Evolutionary conservation across 2,329 filamentous ascomycete genomes (phyloP), one percentile per base, ranked within the genome.

Genomic region (Thelonectria rubi): DNA sequence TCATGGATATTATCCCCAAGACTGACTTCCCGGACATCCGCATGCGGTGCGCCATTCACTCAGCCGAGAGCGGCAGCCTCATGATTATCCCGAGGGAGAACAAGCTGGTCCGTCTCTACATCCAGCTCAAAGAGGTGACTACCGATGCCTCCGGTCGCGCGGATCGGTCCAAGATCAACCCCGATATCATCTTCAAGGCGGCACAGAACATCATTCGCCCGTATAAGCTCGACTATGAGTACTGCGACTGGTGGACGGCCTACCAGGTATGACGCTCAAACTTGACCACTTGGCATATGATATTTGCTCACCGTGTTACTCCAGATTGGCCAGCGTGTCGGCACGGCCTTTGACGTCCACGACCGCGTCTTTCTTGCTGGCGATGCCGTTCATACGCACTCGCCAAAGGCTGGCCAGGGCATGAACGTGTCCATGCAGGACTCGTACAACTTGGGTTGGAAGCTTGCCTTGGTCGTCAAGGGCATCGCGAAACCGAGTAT

Each of bases 301-400:
- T 24, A 7, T 24, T 30, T 9, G 26, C 26, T 30, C 26, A 30
- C 26, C 26, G 26, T 30, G 26, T 30, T 30, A 9, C 10, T 30
- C 53, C 86, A 90, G 63, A 89, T 91, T 48, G 88, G 88, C 0
- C 88, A 91, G 69, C 80, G 89, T 1, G 52, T 70, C 1, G 60
- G 65, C 0, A 62, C 70, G 0, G 61, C 58, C 2, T 71, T 71
- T 48, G 58, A 53, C 12, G 58, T 60, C 24, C 53, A 60, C 10
- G 58, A 60, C 12, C 18, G 18, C 18, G 18, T 20, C 18, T 47
- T 47, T 15, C 21, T 47, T 15, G 37, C 37, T 3, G 45, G 45
- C 24, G 45, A 48, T 30, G 45, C 45, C 8, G 45, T 30, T 9
- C 45, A 48, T 14, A 18, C 18, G 8, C 45, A 48, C 45, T 21